Evolutionary conservation across 2,329 filamentous ascomycete genomes (phyloP), one percentile per base, ranked within the genome.

Genomic region (Aspergillus pseudoviridinutans): DNA sequence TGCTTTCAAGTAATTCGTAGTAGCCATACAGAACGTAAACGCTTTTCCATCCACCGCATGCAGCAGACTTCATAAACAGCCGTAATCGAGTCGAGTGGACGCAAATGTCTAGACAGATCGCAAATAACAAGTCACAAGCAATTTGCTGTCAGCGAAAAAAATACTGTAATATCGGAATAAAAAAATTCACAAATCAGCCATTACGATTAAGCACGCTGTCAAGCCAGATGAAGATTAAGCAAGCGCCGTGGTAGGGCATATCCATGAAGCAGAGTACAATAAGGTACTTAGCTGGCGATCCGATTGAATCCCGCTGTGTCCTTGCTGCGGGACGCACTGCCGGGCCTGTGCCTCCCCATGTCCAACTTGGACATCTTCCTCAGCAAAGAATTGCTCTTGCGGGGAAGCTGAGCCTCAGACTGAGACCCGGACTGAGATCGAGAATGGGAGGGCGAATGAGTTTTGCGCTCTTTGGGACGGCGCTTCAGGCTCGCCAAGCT

Each of bases 231-330:
- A 46, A 46, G 7, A 12, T 46, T 2, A 24, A 20, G 22, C n/a
- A 6, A 22, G 8, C 10, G 20, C 12, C 10, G 10, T 9, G 10
- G 6, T 9, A 20, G 3, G 42, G n/a, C 42, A 44, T 14, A 32
- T 32, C 2, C 29, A 4, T 6, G 10, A 32, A 32, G 12, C 12
- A 17, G 14, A 17, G 32, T 38, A n/a, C 32, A 17, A 12, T 54
- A 57, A 25, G 44, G 12, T 17, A 35, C 4, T 17, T 49, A 46
- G 46, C 56, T 49, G 2, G 50, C 53, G 12, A 58, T 56, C n/a
- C 57, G 57, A 51, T 20, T 55, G 32, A 55, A 52, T 14, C 49
- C 57, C 22, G 49, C 10, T 17, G 49, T 41, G 29, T 53, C 46
- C 27, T 22, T 49, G 20, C 20, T 35, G 12, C 42, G 25, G 10